Percentiles rank a stretch among this genome's conserved stretches.
Evolutionary conservation across 169 alveolate species (phyloP).

Genomic region (Eimeria sp.): DNA sequence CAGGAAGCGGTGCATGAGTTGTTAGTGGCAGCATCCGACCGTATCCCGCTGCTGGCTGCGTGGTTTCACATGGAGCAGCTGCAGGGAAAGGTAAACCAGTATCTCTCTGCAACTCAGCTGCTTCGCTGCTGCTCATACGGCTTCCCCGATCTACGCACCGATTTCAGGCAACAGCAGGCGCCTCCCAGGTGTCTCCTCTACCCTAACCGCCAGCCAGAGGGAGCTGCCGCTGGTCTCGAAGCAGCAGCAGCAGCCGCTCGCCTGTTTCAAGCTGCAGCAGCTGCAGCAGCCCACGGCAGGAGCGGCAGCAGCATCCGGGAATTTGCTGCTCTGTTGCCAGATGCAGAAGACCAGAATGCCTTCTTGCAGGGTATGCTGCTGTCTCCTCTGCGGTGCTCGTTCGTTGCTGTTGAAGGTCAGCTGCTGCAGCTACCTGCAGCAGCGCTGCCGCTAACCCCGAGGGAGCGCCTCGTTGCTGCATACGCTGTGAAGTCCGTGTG

Average conservation of each 20-base stretch:
- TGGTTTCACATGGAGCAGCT: slow-evolving; percentile 52
- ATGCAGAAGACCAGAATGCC: slow-evolving; percentile 3
- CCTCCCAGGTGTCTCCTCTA: slow-evolving; percentile 54
- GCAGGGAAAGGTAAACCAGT: neutral
- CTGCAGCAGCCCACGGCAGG: neutral
- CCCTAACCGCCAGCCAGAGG: neutral
- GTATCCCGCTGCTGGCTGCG: slow-evolving; percentile 15
- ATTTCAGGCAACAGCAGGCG: slow-evolving; percentile 35
- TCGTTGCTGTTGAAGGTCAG: slow-evolving; percentile 47
- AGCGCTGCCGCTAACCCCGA: slow-evolving; percentile 11
- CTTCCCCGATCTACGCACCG: slow-evolving; percentile 49
- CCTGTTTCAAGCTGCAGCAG: slow-evolving; percentile 36
- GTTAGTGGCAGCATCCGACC: slow-evolving; percentile 48
- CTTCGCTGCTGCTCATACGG: slow-evolving; percentile 70
- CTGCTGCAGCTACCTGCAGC: slow-evolving; percentile 64
- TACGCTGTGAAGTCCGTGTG: slow-evolving; percentile 32
- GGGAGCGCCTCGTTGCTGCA: slow-evolving; percentile 62
- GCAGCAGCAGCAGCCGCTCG: slow-evolving; percentile 70
- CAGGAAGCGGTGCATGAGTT: neutral
- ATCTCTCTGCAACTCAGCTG: slow-evolving; percentile 14
- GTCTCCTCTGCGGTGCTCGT: slow-evolving; percentile 44
- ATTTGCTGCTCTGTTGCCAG: slow-evolving; percentile 3
- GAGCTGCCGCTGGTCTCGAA: neutral
- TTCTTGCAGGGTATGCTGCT: slow-evolving; percentile 60
- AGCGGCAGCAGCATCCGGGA: neutral